Conservation (phyloP, 2,329 filamentous ascomycete genomes). For the Ceratocystis colombiana region DNA sequence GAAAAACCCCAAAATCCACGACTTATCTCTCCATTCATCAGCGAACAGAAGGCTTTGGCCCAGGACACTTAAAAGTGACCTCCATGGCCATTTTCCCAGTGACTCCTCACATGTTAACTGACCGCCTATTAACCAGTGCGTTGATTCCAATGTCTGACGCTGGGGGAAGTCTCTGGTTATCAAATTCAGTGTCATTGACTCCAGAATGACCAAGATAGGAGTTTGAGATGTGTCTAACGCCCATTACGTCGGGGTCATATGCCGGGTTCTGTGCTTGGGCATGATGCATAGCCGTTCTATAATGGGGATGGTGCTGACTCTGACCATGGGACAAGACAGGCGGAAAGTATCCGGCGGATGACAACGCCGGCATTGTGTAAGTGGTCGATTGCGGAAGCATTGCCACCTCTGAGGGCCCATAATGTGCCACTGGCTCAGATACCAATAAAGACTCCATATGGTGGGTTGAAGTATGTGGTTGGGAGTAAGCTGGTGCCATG, state of each 20-base stretch:
- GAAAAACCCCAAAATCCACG: too few species aligned
- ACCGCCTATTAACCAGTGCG: slow-evolving; percentile 44
- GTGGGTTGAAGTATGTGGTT: slow-evolving; percentile 29
- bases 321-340: neutral
- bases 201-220: slow-evolving; percentile 28
- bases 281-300: slow-evolving; percentile 3
- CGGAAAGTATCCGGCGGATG: slow-evolving; percentile 9
- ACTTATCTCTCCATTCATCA: neutral
- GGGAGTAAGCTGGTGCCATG: slow-evolving; percentile 27
- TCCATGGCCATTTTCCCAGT: neutral
- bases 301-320: neutral
- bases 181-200: slow-evolving; percentile 31
- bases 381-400: slow-evolving; percentile 13
- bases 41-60: neutral
- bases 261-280: slow-evolving; percentile 10
- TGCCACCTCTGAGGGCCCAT: neutral
- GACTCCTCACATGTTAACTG: slow-evolving; percentile 16
- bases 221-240: slow-evolving; percentile 7
- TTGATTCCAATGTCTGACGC: slow-evolving; percentile 54
- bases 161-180: slow-evolving; percentile 35
- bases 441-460: slow-evolving; percentile 27
- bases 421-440: slow-evolving; percentile 7
- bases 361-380: slow-evolving; percentile 12
- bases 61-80: neutral
- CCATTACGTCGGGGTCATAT: slow-evolving; percentile 12